These are phyloP conservation scores for Kalanchoe fedtschenkoi DNA, from an alignment of 164 flowering plant genomes.

Conservation along the genomic window DNA sequence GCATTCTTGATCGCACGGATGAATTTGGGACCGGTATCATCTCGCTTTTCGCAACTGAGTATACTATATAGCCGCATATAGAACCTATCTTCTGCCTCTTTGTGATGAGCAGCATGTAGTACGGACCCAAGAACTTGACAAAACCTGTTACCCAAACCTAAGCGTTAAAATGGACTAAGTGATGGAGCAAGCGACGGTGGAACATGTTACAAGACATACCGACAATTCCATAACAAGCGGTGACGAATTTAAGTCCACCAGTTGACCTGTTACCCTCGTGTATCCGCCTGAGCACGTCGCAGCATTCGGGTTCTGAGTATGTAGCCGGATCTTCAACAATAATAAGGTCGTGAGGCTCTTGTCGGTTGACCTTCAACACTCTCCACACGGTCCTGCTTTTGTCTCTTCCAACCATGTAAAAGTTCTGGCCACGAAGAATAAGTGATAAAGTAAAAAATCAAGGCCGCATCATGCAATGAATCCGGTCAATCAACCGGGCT, in stretches of 20 bases:
- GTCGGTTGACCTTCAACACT: slow-evolving; percentile 80
- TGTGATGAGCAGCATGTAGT: slow-evolving; percentile 91
- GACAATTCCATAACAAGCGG: slow-evolving; percentile 85
- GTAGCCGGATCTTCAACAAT: slow-evolving; percentile 72
- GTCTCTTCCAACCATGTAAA: slow-evolving; percentile 86
- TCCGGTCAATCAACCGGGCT: background rate
- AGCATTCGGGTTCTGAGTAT: slow-evolving; percentile 62
- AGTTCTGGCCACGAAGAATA: slow-evolving; percentile 43
- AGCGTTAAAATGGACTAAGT: background rate
- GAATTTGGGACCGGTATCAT: slow-evolving; percentile 75
- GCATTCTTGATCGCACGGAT: slow-evolving; percentile 37
- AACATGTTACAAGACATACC: slow-evolving; percentile 39
- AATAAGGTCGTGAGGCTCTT: slow-evolving; percentile 63
- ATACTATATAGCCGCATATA: slow-evolving; percentile 76
- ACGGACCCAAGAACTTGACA: slow-evolving; percentile 88
- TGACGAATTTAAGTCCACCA: slow-evolving; percentile 86
- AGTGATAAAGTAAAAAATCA: too few relatives aligned
- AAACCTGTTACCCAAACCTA: slow-evolving; percentile 45
- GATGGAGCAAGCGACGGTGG: background rate
- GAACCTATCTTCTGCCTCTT: slow-evolving; percentile 77
- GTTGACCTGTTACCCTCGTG: slow-evolving; percentile 82
- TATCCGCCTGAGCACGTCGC: slow-evolving; percentile 65
- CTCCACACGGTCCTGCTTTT: slow-evolving; percentile 64
- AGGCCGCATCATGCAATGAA: too few relatives aligned
- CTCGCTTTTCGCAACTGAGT: slow-evolving; percentile 71